Base-by-base conservation (phyloP, 1,284 basidiomycete genomes). In the Ceratobasidium papillatum region DNA sequence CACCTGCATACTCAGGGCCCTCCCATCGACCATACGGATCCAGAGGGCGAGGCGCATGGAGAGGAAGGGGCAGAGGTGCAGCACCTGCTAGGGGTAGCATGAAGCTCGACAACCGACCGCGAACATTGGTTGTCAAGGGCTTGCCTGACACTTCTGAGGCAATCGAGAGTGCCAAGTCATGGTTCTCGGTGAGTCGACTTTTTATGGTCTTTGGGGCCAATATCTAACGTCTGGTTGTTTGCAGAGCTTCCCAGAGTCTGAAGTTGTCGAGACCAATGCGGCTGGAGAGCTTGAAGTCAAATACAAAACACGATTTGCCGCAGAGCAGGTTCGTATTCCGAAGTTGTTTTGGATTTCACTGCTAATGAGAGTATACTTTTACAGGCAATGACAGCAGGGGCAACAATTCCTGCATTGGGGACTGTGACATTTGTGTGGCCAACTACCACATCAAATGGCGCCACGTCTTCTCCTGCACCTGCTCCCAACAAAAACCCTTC, bases 61-160 rank as follows among this genome's bases (percentile, higher is more conserved):
- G 86, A 85, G 78, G 77, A 19, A 71, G 79, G 78, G 87, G 92
- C 61, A 76, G 82, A 12, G 90, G 88, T 2, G 79, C 78, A 25
- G 84, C 87, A 45, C 85, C 88, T 54, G 78, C 66, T 17, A 85
- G 90, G 64, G 84, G 83, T 2, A 93, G 88, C 78, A 93, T 97
- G 90, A 92, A 92, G 78, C 88, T 98, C 30, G 96, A 98, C 82
- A 96, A 97, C 79, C 89, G 96, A 22, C 93, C 96, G 3, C 94
- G 91, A 82, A 91, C 89, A 80, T 83, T 98, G 36, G 82, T 92
- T 54, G 84, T 98, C 47, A 90, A 93, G 78, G 93, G 90, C 47
- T 88, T 88, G 0, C 54, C 76, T 1, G 79, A 78, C 0, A 84
- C 83, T 38, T 84, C 84, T 30, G 88, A 88, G 45, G 84, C 84